Evolutionary conservation across 495 filamentous ascomycete species (phyloP), one percentile per base, ranked within the genome.

Genomic region (Friedmanniomyces endolithicus): DNA sequence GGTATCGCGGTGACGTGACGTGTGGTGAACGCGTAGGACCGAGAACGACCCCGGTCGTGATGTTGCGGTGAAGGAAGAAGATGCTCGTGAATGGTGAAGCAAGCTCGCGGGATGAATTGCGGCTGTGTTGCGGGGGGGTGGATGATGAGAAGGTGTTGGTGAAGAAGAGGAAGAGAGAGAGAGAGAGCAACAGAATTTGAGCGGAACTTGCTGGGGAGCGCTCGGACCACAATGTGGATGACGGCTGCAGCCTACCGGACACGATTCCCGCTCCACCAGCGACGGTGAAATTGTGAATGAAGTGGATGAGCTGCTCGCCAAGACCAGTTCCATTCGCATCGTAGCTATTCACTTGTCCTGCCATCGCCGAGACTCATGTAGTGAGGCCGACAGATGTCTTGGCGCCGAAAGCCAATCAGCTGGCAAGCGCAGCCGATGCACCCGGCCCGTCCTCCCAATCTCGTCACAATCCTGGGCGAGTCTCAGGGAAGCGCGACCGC

Each of bases 81-180:
- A 46, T 29, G 37, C 4, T 4, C 3, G 11, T 8, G 35, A 33
- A 11, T 33, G 45, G 11, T 7, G 14, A 34, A 31, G 27, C 19
- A 35, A 11, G 54, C 27, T 7, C 6, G 16, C 54, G 48, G 47
- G 55, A 58, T 47, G 55, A 41, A 7, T 45, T n/a, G 48, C 24
- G 35, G 31, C 6, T 6, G 49, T 16, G 49, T 11, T 1, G 23
- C 11, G 11, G 47, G 41, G 57, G 55, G 37, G 52, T 60, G 14
- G 47, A 48, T 56, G 46, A 34, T 20, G 40, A 49, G 57, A 55
- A 50, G 51, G 44, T 56, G 58, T 23, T 52, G 58, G 20, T 60
- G 52, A 24, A n/a, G 41, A 19, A 33, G 8, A 34, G n/a, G 48
- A 31, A 17, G 16, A 34, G 33, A 25, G 35, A 59, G 56, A 35